Evolutionary conservation across 2,329 filamentous ascomycete species (phyloP), one percentile per base, ranked within the genome.

Genomic region (Podosphaera fusca): DNA sequence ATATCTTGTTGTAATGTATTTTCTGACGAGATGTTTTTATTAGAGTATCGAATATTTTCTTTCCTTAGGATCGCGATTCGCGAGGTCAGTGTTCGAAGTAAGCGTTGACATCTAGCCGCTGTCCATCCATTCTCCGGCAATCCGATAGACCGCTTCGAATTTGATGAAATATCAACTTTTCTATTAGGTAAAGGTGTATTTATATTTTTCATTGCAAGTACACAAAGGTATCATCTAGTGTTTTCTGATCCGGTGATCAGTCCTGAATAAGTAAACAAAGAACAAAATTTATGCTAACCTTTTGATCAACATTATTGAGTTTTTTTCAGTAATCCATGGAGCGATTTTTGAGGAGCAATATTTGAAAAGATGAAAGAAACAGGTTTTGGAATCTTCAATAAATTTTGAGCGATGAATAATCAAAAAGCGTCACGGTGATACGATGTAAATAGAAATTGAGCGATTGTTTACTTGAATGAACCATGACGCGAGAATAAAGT

Each of bases 71-170:
- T 68, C 59, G 68, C 65, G 40, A 74, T 68, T 50, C 71, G 67
- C 10, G 72, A 73, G 34, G 70, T 66, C 56, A 74, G 61, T 6
- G 71, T 69, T 36, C 72, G 70, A 38, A 74, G 66, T 47, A 74
- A 61, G 30, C 71, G 69, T 56, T 72, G 67, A 56, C 72, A 73
- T 58, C 71, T 68, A 38, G 70, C 67, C 30, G 71, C 64, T 9
- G 71, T 73, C 72, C 72, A 68, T 58, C 65, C 64, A 55, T 63
- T 61, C 49, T 62, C 61, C 10, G 55, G 51, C 46, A 63, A 61
- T 9, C 58, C 57, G 38, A 60, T 42, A 29, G 60, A 55, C 49
- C 55, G 56, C 42, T 61, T 61, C 10, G 56, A 56, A 47, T 62
- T 64, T 21, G 62, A 56, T 3, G 62, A 62, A 3, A 59, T 61